These are phyloP conservation scores for Mariannaea sp. DNA, from an alignment of 2,329 filamentous ascomycete genomes.

Conservation along the genomic window DNA sequence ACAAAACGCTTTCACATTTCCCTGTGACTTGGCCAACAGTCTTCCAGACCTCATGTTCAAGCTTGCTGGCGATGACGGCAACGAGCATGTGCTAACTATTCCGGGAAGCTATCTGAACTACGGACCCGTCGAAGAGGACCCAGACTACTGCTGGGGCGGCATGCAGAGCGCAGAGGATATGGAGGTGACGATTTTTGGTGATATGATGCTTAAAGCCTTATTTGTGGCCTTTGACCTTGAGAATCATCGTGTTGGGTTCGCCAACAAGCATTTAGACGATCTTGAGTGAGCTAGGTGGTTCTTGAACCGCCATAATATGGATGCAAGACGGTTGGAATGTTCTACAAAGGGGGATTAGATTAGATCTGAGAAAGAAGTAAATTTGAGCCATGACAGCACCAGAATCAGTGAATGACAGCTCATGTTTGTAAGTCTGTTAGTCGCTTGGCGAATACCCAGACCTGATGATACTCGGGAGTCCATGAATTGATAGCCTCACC, in stretches of 20 bases:
- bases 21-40: conserved; percentile 56
- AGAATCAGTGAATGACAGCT: too few relatives aligned
- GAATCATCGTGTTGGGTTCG: conserved; percentile 47
- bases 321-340: too few relatives aligned
- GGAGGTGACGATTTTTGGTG: conserved; percentile 71
- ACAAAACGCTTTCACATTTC: conserved; percentile 59
- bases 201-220: conserved; percentile 77
- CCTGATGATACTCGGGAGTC: too few relatives aligned
- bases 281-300: neutral
- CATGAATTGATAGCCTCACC: too few relatives aligned
- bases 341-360: too few relatives aligned
- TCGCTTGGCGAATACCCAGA: too few relatives aligned
- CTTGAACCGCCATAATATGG: conserved; percentile 10
- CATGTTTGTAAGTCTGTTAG: too few relatives aligned
- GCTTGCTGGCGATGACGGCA: conserved; percentile 50
- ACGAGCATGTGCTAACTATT: conserved; percentile 54
- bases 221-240: conserved; percentile 73
- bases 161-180: conserved; percentile 62
- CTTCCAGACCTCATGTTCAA: conserved; percentile 64
- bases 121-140: conserved; percentile 52
- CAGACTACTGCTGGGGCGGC: conserved; percentile 72
- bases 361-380: too few relatives aligned
- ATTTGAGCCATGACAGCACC: too few relatives aligned
- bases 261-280: conserved; percentile 47
- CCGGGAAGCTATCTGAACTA: conserved; percentile 62